A percentile compares a stretch with the other conserved stretches of the same genome.
These are phyloP conservation scores for Pseudevernia furfuracea DNA, from an alignment of 495 filamentous ascomycete genomes.

Conservation along the genomic window DNA sequence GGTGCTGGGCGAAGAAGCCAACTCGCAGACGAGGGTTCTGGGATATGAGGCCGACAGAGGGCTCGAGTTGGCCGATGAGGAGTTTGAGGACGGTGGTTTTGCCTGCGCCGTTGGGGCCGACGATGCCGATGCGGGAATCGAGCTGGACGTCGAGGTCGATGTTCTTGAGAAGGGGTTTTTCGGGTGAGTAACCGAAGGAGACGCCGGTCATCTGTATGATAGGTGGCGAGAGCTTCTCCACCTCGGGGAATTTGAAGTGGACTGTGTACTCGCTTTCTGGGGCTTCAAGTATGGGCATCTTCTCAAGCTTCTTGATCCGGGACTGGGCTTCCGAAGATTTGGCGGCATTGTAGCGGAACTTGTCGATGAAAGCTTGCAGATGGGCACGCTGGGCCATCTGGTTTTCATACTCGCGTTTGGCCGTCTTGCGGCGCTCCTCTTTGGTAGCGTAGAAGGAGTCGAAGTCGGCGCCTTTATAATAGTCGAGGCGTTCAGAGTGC, in stretches of 20 bases:
- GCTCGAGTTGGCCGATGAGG: slow-evolving; percentile 74
- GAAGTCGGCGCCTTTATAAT: slow-evolving; percentile 96
- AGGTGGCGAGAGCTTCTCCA: slow-evolving; percentile 93
- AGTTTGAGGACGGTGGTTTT: slow-evolving; percentile 96
- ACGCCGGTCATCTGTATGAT: slow-evolving; percentile 97
- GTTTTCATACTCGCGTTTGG: slow-evolving; percentile 96
- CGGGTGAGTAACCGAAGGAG: slow-evolving; percentile 78
- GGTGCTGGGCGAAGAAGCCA: slow-evolving; percentile 97
- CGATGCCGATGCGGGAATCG: slow-evolving; percentile 95
- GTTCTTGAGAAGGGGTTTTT: slow-evolving; percentile 71
- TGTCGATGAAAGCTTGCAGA: slow-evolving; percentile 95
- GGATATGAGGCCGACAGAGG: slow-evolving; percentile 74
- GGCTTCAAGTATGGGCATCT: slow-evolving; percentile 83
- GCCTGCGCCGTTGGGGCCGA: slow-evolving; percentile 96
- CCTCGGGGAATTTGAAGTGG: slow-evolving; percentile 95
- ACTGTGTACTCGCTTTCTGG: slow-evolving; percentile 94
- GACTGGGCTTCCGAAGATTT: slow-evolving; percentile 98
- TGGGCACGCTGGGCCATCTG: slow-evolving; percentile 92
- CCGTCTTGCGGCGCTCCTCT: slow-evolving; percentile 93
- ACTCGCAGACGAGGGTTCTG: slow-evolving; percentile 79
- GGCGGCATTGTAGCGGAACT: slow-evolving; percentile 98
- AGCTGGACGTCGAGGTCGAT: slow-evolving; percentile 96
- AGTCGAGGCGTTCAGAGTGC: slow-evolving; percentile 92
- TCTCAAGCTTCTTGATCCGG: slow-evolving; percentile 96
- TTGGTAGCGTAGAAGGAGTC: slow-evolving; percentile 97